phyloP scores from a whole-genome alignment of 2,329 filamentous ascomycete genomes.

The Clarireedia homoeocarpa region DNA sequence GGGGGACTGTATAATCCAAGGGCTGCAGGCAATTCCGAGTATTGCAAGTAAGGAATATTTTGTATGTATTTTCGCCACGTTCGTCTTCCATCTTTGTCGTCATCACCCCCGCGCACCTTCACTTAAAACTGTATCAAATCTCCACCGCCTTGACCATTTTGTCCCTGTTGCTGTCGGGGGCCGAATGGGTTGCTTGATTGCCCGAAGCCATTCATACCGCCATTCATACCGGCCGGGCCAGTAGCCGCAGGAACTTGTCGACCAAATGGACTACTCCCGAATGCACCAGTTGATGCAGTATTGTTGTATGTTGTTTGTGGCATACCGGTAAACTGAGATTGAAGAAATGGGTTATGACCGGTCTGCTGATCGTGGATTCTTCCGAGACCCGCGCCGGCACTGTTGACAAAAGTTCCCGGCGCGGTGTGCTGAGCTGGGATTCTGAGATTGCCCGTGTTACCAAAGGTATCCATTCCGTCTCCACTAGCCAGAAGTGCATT shows the following conservation, averaged over 20 bases:
- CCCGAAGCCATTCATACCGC: conserved; percentile 34
- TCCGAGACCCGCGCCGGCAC: conserved; percentile 72
- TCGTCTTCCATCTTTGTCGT: not conserved
- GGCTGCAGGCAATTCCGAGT: too few relatives aligned
- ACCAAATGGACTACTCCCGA: conserved; percentile 18
- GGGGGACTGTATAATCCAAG: too few relatives aligned
- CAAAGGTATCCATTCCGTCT: conserved; percentile 94
- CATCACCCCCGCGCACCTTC: not conserved
- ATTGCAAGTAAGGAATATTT: too few relatives aligned
- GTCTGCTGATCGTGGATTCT: conserved; percentile 51
- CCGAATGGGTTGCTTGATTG: conserved; percentile 48
- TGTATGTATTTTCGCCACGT: not conserved
- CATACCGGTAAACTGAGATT: conserved; percentile 75
- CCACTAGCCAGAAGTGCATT: conserved; percentile 80
- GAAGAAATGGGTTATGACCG: conserved; percentile 84
- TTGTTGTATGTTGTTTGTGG: conserved; percentile 49
- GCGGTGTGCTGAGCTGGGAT: conserved; percentile 96
- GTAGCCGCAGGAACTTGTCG: conserved; percentile 47
- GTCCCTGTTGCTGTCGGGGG: conserved; percentile 41
- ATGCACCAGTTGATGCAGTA: conserved; percentile 24
- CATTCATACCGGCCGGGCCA: conserved; percentile 48
- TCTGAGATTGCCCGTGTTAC: conserved; percentile 91
- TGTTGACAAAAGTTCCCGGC: conserved; percentile 94
- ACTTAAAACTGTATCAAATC: conserved; percentile 29
- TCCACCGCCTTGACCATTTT: conserved; percentile 28